Evolutionary conservation across 2,329 filamentous ascomycete species (phyloP).

Genomic region (Trichoderma harzianum): DNA sequence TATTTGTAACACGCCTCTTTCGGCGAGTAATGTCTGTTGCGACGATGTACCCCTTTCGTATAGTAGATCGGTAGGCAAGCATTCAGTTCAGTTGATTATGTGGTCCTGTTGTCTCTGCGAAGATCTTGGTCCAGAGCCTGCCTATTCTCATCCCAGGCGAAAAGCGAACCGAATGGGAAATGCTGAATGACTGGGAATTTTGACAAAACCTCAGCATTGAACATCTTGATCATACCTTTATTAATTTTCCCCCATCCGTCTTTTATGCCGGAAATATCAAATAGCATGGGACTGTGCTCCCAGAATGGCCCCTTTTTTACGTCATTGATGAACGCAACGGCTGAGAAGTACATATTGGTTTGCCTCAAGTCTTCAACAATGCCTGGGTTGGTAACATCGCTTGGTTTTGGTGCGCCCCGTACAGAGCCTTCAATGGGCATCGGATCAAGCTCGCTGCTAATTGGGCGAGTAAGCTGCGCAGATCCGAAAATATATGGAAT

Average conservation of each 20-base stretch:
- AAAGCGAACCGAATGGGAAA: slow-evolving; percentile 79
- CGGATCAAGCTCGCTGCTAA: slow-evolving; percentile 51
- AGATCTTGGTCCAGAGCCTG: slow-evolving; percentile 40
- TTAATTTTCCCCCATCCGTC: slow-evolving; percentile 99
- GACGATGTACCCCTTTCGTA: background rate
- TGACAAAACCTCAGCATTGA: slow-evolving; percentile 89
- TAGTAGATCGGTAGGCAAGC: background rate
- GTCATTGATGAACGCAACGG: slow-evolving; percentile 94
- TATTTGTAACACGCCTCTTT: background rate
- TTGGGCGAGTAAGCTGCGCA: slow-evolving; percentile 78
- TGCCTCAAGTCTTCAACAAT: slow-evolving; percentile 63
- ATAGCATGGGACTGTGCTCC: slow-evolving; percentile 93
- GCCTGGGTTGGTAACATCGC: slow-evolving; percentile 62
- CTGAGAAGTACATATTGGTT: slow-evolving; percentile 87
- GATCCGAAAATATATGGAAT: slow-evolving; percentile 93
- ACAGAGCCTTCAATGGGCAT: slow-evolving; percentile 80
- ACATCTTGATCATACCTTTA: slow-evolving; percentile 99
- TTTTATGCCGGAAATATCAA: slow-evolving; percentile 86
- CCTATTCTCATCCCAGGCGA: slow-evolving; percentile 70
- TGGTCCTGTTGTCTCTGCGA: background rate
- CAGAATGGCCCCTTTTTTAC: slow-evolving; percentile 96
- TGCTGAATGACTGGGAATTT: slow-evolving; percentile 99
- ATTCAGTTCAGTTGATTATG: background rate
- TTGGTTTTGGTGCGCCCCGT: slow-evolving; percentile 66
- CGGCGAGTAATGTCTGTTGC: background rate